A percentile compares a stretch with the other conserved stretches of the same genome.
These are phyloP conservation scores for Leccinum angustisporum DNA, from an alignment of 1,284 basidiomycete species.

Conservation along the genomic window DNA sequence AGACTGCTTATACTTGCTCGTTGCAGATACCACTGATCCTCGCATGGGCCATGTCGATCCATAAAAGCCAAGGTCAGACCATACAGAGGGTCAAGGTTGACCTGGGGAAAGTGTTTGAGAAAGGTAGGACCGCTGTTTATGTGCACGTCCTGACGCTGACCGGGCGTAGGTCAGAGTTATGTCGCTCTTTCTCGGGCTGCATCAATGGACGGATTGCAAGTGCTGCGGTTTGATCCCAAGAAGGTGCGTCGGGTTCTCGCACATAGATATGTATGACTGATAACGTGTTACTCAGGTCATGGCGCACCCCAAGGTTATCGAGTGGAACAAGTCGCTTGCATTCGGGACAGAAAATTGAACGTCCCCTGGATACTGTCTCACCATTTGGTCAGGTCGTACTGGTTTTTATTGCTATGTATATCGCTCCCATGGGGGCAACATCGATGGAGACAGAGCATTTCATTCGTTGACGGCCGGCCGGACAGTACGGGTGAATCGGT, in stretches of 20 bases:
- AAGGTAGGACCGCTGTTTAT: constrained; percentile 46
- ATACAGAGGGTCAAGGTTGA: constrained; percentile 68
- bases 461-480: not conserved
- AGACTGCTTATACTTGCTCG: not conserved
- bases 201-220: constrained; percentile 76
- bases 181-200: constrained; percentile 85
- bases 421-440: not conserved
- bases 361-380: too few relatives aligned
- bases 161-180: constrained; percentile 64
- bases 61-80: constrained; percentile 79
- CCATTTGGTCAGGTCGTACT: not conserved
- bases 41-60: constrained; percentile 70
- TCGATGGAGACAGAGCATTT: too few relatives aligned
- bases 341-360: not conserved
- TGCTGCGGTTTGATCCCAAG: constrained; percentile 68
- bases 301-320: constrained; percentile 51
- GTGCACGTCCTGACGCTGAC: constrained; percentile 1
- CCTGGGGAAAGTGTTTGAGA: constrained; percentile 66
- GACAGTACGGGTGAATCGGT: not conserved
- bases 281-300: constrained; percentile 37
- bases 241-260: constrained; percentile 46
- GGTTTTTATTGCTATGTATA: not conserved
- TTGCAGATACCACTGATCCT: constrained; percentile 60
- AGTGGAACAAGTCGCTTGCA: constrained; percentile 42
- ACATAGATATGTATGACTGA: not conserved